A percentile compares a stretch with the other conserved stretches of the same genome.
Conservation (phyloP, 768 basidiomycete genomes). For the Tremella yokohamensis region DNA sequence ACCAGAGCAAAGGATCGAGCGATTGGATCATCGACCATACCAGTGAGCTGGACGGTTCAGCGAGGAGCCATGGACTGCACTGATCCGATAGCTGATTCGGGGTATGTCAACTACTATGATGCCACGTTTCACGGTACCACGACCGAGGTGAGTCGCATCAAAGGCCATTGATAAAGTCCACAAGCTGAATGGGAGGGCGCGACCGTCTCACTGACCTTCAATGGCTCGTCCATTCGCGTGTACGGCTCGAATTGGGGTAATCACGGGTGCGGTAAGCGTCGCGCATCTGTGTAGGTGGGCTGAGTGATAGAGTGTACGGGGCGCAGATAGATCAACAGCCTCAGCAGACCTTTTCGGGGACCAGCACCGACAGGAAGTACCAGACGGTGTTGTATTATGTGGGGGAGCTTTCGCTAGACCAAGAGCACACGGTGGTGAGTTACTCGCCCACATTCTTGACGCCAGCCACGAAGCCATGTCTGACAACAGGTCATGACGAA, state of each 20-base stretch:
- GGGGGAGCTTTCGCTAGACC: too few relatives aligned
- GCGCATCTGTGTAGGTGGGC: too few relatives aligned
- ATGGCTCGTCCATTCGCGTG: conserved; percentile 20
- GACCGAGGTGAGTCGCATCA: background rate
- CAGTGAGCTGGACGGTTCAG: background rate
- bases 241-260: conserved; percentile 22
- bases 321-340: too few relatives aligned
- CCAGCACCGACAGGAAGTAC: too few relatives aligned
- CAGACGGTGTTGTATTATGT: too few relatives aligned
- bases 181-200: background rate
- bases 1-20: background rate
- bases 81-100: background rate
- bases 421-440: too few relatives aligned
- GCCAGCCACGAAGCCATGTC: conserved; percentile 9
- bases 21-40: background rate
- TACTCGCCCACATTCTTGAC: too few relatives aligned
- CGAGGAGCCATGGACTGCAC: background rate
- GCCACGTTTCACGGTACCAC: background rate
- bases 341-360: too few relatives aligned
- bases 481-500: background rate
- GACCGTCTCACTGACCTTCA: conserved; percentile 17
- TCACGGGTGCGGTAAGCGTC: conserved; percentile 14
- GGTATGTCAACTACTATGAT: conserved; percentile 1
- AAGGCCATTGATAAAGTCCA: too few relatives aligned
- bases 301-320: too few relatives aligned